A percentile compares a stretch with the other conserved stretches of the same genome.
phyloP scores from a whole-genome alignment of 192 early-diverging fungal genomes.

The Coemansia sp. region DNA sequence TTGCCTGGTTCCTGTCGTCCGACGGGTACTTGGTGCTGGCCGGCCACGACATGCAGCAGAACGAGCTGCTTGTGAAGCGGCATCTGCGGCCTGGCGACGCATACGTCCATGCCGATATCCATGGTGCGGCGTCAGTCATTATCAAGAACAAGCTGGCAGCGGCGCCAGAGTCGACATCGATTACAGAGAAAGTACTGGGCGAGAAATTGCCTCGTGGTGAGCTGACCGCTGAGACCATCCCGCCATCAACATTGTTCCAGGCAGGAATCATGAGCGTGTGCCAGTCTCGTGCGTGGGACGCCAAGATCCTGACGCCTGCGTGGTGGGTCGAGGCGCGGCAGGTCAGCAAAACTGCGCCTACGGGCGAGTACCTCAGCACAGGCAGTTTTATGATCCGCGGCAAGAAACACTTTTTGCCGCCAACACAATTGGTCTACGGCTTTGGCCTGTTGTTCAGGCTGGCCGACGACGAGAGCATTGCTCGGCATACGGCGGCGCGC shows the following conservation, averaged over 20 bases:
- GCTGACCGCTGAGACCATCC: slow-evolving; percentile 58
- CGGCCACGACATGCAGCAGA: slow-evolving; percentile 90
- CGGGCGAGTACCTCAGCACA: slow-evolving; percentile 87
- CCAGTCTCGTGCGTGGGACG: slow-evolving; percentile 94
- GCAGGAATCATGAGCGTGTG: slow-evolving; percentile 95
- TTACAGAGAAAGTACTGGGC: slow-evolving; percentile 5
- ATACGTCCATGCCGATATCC: slow-evolving; percentile 90
- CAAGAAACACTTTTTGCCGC: slow-evolving; percentile 92
- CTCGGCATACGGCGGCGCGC: slow-evolving; percentile 70
- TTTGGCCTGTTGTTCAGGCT: slow-evolving; percentile 90
- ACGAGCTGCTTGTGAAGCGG: slow-evolving; percentile 84
- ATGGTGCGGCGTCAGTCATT: slow-evolving; percentile 87
- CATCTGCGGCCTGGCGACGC: slow-evolving; percentile 71
- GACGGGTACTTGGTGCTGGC: slow-evolving; percentile 94
- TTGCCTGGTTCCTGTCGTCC: slow-evolving; percentile 89
- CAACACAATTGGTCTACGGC: slow-evolving; percentile 92
- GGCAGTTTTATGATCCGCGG: slow-evolving; percentile 93
- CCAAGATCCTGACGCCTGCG: slow-evolving; percentile 90
- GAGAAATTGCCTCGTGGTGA: not conserved
- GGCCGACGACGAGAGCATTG: slow-evolving; percentile 74
- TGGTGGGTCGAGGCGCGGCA: slow-evolving; percentile 92
- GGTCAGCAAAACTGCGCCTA: slow-evolving; percentile 86
- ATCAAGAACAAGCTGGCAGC: slow-evolving; percentile 72
- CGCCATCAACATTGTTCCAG: slow-evolving; percentile 89
- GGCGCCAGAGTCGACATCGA: slow-evolving; percentile 14